Evolutionary conservation across 495 filamentous ascomycete species (phyloP), one percentile per base, ranked within the genome.

Genomic region (Staphylotrichum tortipilum): DNA sequence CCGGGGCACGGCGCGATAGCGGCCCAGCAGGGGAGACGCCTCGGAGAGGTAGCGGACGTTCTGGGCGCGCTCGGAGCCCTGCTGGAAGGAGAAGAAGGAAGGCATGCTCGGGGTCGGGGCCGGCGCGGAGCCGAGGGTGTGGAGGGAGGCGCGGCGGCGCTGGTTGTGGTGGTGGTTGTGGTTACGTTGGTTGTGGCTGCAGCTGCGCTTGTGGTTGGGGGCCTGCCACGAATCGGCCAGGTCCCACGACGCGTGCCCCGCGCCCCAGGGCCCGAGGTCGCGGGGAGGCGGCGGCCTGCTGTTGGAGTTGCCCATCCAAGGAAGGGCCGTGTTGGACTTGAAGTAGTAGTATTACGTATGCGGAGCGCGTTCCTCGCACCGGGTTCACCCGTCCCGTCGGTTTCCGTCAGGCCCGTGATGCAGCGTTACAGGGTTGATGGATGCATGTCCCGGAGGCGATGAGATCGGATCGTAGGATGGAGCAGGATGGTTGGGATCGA

Each of bases 31-130:
- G 3, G 78, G 77, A 30, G 76, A 73, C 7, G 72, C 58, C 59
- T 71, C 68, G 45, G 64, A 56, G 24, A 53, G 58, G 50, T 60
- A 66, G 0, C 60, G 64, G 45, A 56, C 58, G 46, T 68, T 68
- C 46, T 63, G 67, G 29, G 65, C 69, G 39, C 65, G 68, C 61
- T 79, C 77, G 51, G 68, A 71, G 50, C 78, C 80, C 49, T 77
- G 78, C 50, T 80, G 76, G 59, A 83, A 83, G 59, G 72, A 70
- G 65, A 82, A 82, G 69, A 82, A 80, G 28, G 71, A 65, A 44
- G 78, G 78, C 75, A 80, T 49, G 18, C 50, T 17, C 1, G 60
- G 35, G 10, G 41, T 24, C 4, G 36, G 14, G n/a, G 34, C 5
- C 7, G 8, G 15, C 29, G 34, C 11, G 14, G 35, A 24, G n/a